A percentile compares a stretch with the other conserved stretches of the same genome.
These are phyloP conservation scores for Stygiomarasmius scandens DNA, from an alignment of 1,284 basidiomycete species.

Conservation along the genomic window DNA sequence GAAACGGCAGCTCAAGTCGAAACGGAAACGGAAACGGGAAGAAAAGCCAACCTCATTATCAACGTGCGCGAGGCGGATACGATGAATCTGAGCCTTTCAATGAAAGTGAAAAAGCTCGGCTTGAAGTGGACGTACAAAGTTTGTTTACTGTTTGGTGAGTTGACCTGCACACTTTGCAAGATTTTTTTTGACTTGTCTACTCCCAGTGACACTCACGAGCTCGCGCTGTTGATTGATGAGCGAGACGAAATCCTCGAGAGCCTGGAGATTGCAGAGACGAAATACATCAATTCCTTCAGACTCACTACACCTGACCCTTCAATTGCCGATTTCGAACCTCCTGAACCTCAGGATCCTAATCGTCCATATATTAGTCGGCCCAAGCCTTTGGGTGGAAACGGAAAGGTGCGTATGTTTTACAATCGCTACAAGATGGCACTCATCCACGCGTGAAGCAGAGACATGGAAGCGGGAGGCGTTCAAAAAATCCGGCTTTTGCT, in stretches of 20 bases:
- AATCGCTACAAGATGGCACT: background rate
- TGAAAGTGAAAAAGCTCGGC: conserved; percentile 43
- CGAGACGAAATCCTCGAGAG: conserved; percentile 74
- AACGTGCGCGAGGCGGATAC: conserved; percentile 27
- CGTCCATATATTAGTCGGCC: conserved; percentile 69
- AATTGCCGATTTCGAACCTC: conserved; percentile 50
- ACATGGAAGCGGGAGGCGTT: conserved; percentile 42
- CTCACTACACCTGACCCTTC: conserved; percentile 72
- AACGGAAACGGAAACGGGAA: conserved; percentile 24
- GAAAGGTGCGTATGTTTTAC: conserved; percentile 4
- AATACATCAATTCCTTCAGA: conserved; percentile 77
- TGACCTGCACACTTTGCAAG: background rate
- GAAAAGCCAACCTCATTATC: conserved; percentile 30
- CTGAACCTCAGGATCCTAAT: conserved; percentile 37
- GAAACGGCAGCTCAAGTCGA: conserved; percentile 25
- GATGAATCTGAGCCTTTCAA: conserved; percentile 43
- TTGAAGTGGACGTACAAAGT: conserved; percentile 68
- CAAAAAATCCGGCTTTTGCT: conserved; percentile 59
- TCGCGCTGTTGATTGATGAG: conserved; percentile 71
- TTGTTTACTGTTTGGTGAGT: conserved; percentile 75
- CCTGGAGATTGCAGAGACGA: conserved; percentile 77
- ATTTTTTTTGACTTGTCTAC: background rate
- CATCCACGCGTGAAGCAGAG: conserved; percentile 15
- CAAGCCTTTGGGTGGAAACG: conserved; percentile 45
- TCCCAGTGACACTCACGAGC: conserved; percentile 62